A percentile compares a stretch with the other conserved stretches of the same genome.
Evolutionary conservation across 805 yeast genomes (phyloP).

Genomic region (Candida railenensis): DNA sequence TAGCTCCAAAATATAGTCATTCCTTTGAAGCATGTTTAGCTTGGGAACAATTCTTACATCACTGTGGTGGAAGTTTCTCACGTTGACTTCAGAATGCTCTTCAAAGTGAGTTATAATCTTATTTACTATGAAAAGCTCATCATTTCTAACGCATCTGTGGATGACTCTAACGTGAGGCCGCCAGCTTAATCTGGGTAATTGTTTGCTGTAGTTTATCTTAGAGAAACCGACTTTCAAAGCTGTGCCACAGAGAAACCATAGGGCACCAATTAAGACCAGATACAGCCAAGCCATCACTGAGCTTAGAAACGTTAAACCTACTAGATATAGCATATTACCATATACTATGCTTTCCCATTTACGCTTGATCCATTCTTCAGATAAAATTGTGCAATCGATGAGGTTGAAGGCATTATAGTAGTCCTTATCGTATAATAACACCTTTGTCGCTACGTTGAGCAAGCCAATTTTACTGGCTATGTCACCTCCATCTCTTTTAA

Average conservation of each 20-base stretch:
- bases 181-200: conserved; percentile 33
- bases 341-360: not conserved
- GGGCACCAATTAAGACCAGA: not conserved
- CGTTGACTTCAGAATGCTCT: conserved; percentile 41
- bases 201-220: not conserved
- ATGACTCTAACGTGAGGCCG: conserved; percentile 28
- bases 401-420: conserved; percentile 26
- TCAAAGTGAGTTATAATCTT: conserved; percentile 39
- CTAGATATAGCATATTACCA: not conserved
- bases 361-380: not conserved
- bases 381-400: conserved; percentile 20
- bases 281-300: not conserved
- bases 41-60: conserved; percentile 20
- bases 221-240: not conserved
- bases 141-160: conserved; percentile 26
- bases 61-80: conserved; percentile 37
- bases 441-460: not conserved
- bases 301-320: not conserved
- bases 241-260: not conserved
- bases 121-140: conserved; percentile 31
- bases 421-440: conserved; percentile 24
- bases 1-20: conserved; percentile 25
- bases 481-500: not conserved
- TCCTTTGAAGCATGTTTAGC: conserved; percentile 15
- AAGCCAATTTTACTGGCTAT: not conserved